Conservation (phyloP, 2,329 filamentous ascomycete species). For the Stachybotrys chartarum region DNA sequence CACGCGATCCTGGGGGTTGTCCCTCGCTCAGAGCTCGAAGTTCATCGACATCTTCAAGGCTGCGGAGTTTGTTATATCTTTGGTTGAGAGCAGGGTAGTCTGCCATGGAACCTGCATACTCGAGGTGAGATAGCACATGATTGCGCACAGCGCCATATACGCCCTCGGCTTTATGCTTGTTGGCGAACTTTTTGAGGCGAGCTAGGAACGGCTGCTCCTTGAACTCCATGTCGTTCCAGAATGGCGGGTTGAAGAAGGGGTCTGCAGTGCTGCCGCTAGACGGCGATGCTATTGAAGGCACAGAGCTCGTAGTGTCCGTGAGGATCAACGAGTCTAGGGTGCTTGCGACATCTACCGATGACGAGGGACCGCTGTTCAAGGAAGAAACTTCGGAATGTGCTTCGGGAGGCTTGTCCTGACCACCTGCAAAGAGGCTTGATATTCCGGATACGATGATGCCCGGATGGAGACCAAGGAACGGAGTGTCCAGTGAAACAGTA, state of each 20-base stretch:
- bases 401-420: slow-evolving; percentile 17
- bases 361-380: background rate
- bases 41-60: slow-evolving; percentile 64
- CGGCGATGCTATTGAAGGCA: slow-evolving; percentile 3
- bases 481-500: slow-evolving; percentile 75
- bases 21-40: slow-evolving; percentile 19
- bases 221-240: slow-evolving; percentile 65
- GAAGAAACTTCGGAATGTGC: background rate
- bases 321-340: slow-evolving; percentile 9
- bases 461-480: slow-evolving; percentile 82
- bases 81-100: slow-evolving; percentile 64
- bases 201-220: slow-evolving; percentile 63
- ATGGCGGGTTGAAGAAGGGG: slow-evolving; percentile 69
- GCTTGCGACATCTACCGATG: slow-evolving; percentile 4
- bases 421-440: slow-evolving; percentile 62
- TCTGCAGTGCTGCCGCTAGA: slow-evolving; percentile 23
- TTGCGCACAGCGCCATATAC: slow-evolving; percentile 62
- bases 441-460: slow-evolving; percentile 79
- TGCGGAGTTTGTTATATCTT: slow-evolving; percentile 63
- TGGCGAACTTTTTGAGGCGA: slow-evolving; percentile 66
- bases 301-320: slow-evolving; percentile 8
- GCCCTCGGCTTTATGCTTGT: slow-evolving; percentile 68
- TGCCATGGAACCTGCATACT: slow-evolving; percentile 75
- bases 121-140: slow-evolving; percentile 72
- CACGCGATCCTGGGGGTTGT: slow-evolving; percentile 17